Base-by-base conservation (phyloP, 2,329 filamentous ascomycete species). In the Cladosporium sp. region DNA sequence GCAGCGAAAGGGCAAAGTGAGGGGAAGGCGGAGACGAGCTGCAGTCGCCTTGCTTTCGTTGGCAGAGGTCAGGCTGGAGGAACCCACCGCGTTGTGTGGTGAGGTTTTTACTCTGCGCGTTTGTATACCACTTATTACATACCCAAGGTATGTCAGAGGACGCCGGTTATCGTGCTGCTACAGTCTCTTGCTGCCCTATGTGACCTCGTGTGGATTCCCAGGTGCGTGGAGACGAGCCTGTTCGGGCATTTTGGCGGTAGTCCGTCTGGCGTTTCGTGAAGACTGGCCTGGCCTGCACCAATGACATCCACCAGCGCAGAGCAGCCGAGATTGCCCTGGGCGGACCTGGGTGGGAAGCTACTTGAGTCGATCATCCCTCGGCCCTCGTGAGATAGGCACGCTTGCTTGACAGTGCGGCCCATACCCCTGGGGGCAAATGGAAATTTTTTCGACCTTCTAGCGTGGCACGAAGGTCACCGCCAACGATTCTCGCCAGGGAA, bases 361-460 rank as follows among this genome's bases (percentile, higher is more conserved):
- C 34, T 13, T 34, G 45, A 48, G 45, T 48, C 45, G 45, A 48
- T 41, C 37, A 34, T n/a, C n/a, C 32, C 45, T 40, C 45, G 37
- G 37, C 22, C 44, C 18, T 34, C 19, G 44, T 17, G 30, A 17
- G 20, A 18, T 27, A 45, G 12, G 34, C 34, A 24, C 22, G 4
- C 4, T 29, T 32, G 20, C 43, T 39, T 17, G 20, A 30, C 43
- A 39, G 41, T n/a, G 32, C n/a, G n/a, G n/a, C 20, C 7, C 13
- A 2, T 27, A 19, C 45, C 45, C 45, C 45, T 48, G 37, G 45
- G 37, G n/a, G n/a, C n/a, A n/a, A 34, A 47, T 48, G 18, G 45
- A 48, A 40, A 40, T 48, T 48, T n/a, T n/a, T 48, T 34, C 32
- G 37, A 34, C 37, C 45, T 48, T 48, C 45, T 48, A 48, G 45